These are phyloP conservation scores for Aspergillus fructus DNA, from an alignment of 2,329 filamentous ascomycete species.

Conservation along the genomic window DNA sequence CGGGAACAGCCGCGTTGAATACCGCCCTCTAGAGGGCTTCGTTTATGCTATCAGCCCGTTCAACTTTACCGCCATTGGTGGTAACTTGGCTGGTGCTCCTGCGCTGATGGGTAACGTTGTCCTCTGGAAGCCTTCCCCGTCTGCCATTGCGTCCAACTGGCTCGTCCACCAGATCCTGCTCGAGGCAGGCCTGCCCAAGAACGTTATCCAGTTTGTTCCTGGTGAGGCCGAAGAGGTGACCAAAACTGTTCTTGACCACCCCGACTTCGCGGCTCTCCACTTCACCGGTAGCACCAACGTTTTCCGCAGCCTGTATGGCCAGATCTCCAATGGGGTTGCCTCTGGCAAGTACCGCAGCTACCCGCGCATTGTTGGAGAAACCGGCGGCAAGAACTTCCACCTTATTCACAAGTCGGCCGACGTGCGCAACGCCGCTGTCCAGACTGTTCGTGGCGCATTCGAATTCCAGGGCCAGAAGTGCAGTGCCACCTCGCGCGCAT, in stretches of 20 bases:
- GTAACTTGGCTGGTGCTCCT: constrained; percentile 78
- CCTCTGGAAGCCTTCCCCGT: constrained; percentile 94
- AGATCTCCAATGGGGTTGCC: constrained; percentile 78
- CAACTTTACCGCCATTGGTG: constrained; percentile 95
- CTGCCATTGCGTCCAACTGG: constrained; percentile 85
- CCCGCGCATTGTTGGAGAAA: constrained; percentile 86
- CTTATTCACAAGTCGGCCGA: constrained; percentile 76
- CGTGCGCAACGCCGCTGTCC: constrained; percentile 72
- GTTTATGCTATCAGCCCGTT: constrained; percentile 93
- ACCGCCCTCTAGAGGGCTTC: constrained; percentile 88
- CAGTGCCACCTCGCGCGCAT: constrained; percentile 77
- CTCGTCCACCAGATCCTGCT: constrained; percentile 85
- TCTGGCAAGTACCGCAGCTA: constrained; percentile 81
- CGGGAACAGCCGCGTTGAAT: constrained; percentile 65
- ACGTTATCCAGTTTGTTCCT: constrained; percentile 92
- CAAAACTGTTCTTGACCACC: constrained; percentile 71
- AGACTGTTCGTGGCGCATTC: constrained; percentile 83
- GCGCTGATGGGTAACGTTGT: constrained; percentile 93
- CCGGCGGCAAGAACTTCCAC: constrained; percentile 93
- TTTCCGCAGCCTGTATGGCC: constrained; percentile 83
- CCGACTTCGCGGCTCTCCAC: constrained; percentile 84
- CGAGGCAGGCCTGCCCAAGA: constrained; percentile 83
- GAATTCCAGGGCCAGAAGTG: constrained; percentile 93
- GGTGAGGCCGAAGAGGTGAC: constrained; percentile 85
- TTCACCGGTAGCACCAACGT: constrained; percentile 92